phyloP scores from a whole-genome alignment of 2,329 filamentous ascomycete species.

The Nemania diffusa region DNA sequence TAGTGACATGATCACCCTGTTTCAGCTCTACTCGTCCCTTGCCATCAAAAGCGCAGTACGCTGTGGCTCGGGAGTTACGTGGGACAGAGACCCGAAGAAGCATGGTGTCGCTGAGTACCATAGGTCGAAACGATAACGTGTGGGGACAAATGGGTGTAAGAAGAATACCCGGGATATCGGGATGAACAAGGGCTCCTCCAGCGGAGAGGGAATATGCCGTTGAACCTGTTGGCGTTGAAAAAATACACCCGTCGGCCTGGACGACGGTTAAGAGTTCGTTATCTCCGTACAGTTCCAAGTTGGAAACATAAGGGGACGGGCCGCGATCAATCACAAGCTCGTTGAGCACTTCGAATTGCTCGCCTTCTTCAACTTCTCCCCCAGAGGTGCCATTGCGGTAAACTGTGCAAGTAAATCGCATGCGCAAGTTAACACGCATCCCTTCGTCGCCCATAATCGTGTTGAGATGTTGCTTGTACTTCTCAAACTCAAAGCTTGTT shows the following conservation, averaged over 20 bases:
- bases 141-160: constrained; percentile 98
- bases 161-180: constrained; percentile 95
- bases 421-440: constrained; percentile 96
- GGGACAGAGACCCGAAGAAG: constrained; percentile 90
- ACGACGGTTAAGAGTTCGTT: constrained; percentile 94
- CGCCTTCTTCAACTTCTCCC: constrained; percentile 81
- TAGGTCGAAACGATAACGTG: constrained; percentile 94
- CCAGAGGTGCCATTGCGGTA: constrained; percentile 75
- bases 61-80: constrained; percentile 84
- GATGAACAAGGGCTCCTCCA: constrained; percentile 93
- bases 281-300: constrained; percentile 95
- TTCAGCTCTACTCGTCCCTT: constrained; percentile 94
- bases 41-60: constrained; percentile 97
- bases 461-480: constrained; percentile 87
- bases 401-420: constrained; percentile 98
- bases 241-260: constrained; percentile 96
- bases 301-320: constrained; percentile 95
- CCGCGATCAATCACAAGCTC: constrained; percentile 98
- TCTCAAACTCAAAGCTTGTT: constrained; percentile 86
- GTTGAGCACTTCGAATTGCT: constrained; percentile 98
- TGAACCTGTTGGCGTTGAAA: constrained; percentile 92
- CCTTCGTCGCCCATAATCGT: constrained; percentile 92
- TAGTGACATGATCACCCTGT: constrained; percentile 94
- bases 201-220: constrained; percentile 97
- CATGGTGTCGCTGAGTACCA: constrained; percentile 96